phyloP scores from a whole-genome alignment of 352 stramenopile species.

The Phytopythium kandeliae region DNA sequence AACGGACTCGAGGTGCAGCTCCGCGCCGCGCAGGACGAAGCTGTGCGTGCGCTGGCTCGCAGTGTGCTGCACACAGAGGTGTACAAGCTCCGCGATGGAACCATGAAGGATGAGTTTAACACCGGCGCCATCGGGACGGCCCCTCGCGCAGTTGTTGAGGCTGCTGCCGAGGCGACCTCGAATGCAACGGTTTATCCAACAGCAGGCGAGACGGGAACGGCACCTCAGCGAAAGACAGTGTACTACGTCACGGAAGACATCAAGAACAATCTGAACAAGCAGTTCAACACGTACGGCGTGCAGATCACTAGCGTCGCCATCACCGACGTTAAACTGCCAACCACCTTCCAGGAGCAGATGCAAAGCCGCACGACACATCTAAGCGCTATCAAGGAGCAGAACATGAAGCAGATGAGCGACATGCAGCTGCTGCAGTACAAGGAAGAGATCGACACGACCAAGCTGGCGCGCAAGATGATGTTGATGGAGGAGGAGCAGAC shows the following conservation, averaged over 20 bases:
- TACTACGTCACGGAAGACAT: slow-evolving; percentile 67
- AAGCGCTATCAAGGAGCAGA: slow-evolving; percentile 64
- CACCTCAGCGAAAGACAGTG: slow-evolving; percentile 10
- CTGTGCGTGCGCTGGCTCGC: slow-evolving; percentile 70
- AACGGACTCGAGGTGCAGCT: slow-evolving; percentile 85
- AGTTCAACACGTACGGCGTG: slow-evolving; percentile 75
- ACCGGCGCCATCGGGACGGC: slow-evolving; percentile 31
- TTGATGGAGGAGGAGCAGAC: slow-evolving; percentile 62
- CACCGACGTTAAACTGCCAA: slow-evolving; percentile 61
- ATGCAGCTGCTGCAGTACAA: slow-evolving; percentile 70
- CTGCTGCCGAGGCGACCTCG: background rate
- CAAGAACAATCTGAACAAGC: slow-evolving; percentile 60
- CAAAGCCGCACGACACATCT: slow-evolving; percentile 58
- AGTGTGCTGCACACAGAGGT: slow-evolving; percentile 87
- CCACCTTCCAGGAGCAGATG: slow-evolving; percentile 63
- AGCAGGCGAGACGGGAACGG: slow-evolving; percentile 2
- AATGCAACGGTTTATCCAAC: background rate
- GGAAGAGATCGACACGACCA: slow-evolving; percentile 48
- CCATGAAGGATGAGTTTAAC: slow-evolving; percentile 58
- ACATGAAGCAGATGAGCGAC: slow-evolving; percentile 76
- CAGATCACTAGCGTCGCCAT: slow-evolving; percentile 73
- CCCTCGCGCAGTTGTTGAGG: slow-evolving; percentile 8
- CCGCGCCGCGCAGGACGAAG: slow-evolving; percentile 75
- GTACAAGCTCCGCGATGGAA: slow-evolving; percentile 76
- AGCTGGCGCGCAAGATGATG: slow-evolving; percentile 50